A percentile compares a stretch with the other conserved stretches of the same genome.
These are phyloP conservation scores for Blastobotrys arbuscula DNA, from an alignment of 1,139 yeast genomes.

Conservation along the genomic window DNA sequence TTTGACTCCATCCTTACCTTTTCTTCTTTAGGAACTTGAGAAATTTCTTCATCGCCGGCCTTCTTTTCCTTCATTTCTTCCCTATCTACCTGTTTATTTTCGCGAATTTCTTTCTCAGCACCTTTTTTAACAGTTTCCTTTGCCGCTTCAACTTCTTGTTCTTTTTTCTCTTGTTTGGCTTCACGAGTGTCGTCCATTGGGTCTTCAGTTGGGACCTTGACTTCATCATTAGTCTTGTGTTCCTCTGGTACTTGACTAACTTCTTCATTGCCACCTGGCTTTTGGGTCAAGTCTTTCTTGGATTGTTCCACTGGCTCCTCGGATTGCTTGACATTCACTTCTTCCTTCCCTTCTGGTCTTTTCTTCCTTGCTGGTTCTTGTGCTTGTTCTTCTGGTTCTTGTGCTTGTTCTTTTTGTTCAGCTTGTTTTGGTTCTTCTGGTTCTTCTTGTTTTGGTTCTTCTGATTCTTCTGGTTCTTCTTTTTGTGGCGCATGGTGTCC, in stretches of 20 bases:
- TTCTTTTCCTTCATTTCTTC: background rate
- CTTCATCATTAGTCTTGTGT: conserved; percentile 7
- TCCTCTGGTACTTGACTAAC: conserved; percentile 1
- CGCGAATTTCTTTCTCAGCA: background rate
- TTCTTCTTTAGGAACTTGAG: background rate
- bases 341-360: background rate
- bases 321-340: background rate
- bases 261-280: too few relatives aligned
- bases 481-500: conserved; percentile 4
- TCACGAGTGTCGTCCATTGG: background rate
- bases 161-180: background rate
- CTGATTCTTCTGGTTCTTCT: background rate
- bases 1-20: background rate
- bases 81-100: conserved; percentile 1
- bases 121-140: conserved; percentile 3
- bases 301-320: background rate
- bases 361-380: background rate
- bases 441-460: background rate
- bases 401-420: background rate
- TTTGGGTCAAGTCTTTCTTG: background rate
- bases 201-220: conserved; percentile 9
- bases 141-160: background rate
- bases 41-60: background rate
- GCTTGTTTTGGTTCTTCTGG: background rate
- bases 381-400: background rate